Conservation (phyloP, 1,284 basidiomycete genomes). For the Sanguinoderma infundibulare region DNA sequence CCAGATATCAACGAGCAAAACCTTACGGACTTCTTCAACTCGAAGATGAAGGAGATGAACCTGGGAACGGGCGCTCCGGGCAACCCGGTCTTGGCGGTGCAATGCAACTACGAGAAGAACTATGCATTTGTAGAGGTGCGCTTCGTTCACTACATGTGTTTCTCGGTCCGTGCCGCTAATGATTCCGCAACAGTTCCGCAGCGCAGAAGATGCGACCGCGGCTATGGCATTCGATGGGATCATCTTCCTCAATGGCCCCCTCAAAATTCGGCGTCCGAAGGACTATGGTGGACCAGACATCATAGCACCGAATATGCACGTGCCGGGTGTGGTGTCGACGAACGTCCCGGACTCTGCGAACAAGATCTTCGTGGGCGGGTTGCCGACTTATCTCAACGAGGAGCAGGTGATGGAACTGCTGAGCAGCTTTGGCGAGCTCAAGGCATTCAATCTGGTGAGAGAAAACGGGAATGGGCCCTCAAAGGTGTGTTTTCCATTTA, state of each 20-base stretch:
- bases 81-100: constrained; percentile 90
- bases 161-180: constrained; percentile 14
- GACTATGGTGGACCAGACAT: constrained; percentile 86
- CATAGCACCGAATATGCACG: constrained; percentile 71
- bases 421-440: constrained; percentile 96
- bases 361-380: constrained; percentile 97
- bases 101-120: constrained; percentile 97
- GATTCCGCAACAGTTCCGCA: constrained; percentile 79
- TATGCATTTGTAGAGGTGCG: constrained; percentile 95
- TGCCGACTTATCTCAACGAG: constrained; percentile 94
- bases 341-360: constrained; percentile 97
- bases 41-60: constrained; percentile 91
- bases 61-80: constrained; percentile 84
- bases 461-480: constrained; percentile 88
- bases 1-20: constrained; percentile 91
- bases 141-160: constrained; percentile 9
- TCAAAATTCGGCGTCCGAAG: constrained; percentile 96
- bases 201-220: constrained; percentile 93
- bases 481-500: constrained; percentile 61
- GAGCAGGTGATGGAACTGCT: constrained; percentile 98
- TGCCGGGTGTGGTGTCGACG: constrained; percentile 94
- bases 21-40: constrained; percentile 92
- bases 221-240: constrained; percentile 98
- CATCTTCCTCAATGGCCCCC: constrained; percentile 88
- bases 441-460: constrained; percentile 97